Percentiles rank a stretch among this genome's conserved stretches.
These are phyloP conservation scores for Priceomyces medius DNA, from an alignment of 805 yeast species.

Conservation along the genomic window DNA sequence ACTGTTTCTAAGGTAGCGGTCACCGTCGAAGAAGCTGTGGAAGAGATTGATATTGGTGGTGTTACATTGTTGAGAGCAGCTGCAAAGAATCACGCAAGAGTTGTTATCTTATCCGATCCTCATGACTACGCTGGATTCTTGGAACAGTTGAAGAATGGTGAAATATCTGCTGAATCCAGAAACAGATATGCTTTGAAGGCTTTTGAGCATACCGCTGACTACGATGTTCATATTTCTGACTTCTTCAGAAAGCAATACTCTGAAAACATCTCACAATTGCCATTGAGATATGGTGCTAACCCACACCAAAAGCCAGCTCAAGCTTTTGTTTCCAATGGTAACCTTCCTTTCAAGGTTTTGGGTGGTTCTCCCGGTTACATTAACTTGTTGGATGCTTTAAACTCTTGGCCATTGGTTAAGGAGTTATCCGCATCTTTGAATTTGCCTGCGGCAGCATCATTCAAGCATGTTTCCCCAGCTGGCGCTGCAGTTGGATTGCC, in stretches of 20 bases:
- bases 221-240: constrained; percentile 93
- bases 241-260: constrained; percentile 96
- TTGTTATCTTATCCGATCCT: constrained; percentile 93
- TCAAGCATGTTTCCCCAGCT: constrained; percentile 98
- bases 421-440: constrained; percentile 92
- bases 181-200: constrained; percentile 92
- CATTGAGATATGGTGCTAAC: constrained; percentile 97
- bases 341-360: constrained; percentile 90
- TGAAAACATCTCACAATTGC: constrained; percentile 84
- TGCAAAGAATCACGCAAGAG: constrained; percentile 96
- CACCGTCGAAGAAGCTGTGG: constrained; percentile 95
- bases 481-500: constrained; percentile 98
- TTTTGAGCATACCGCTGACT: constrained; percentile 97
- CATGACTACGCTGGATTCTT: constrained; percentile 85
- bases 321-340: constrained; percentile 84
- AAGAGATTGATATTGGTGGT: constrained; percentile 96
- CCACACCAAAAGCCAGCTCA: constrained; percentile 99
- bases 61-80: constrained; percentile 97
- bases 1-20: constrained; percentile 94
- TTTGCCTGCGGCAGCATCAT: constrained; percentile 98
- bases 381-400: constrained; percentile 92
- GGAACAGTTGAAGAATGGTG: constrained; percentile 74
- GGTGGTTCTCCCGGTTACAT: constrained; percentile 97
- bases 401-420: constrained; percentile 98
- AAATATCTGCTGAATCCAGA: constrained; percentile 68